These are phyloP conservation scores for Boletus edulis DNA, from an alignment of 768 basidiomycete species.

Conservation along the genomic window DNA sequence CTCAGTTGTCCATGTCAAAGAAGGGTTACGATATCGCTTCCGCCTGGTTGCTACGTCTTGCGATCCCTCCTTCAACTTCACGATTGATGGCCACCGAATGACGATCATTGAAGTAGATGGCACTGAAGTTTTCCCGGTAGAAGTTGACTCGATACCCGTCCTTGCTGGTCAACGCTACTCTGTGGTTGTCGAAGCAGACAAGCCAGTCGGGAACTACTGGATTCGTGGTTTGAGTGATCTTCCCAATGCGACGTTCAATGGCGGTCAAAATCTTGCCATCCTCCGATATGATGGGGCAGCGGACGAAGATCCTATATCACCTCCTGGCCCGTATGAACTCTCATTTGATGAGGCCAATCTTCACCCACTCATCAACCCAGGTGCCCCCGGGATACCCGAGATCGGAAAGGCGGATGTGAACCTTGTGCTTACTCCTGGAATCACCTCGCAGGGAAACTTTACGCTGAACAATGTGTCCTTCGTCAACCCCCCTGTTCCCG, in stretches of 20 bases:
- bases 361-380: constrained; percentile 32
- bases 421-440: constrained; percentile 19
- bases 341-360: constrained; percentile 40
- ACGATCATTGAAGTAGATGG: constrained; percentile 5
- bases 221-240: not conserved
- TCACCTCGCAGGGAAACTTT: constrained; percentile 1
- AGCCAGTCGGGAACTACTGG: not conserved
- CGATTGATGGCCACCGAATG: constrained; percentile 6
- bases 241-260: constrained; percentile 27
- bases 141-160: not conserved
- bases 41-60: not conserved
- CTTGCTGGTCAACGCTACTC: constrained; percentile 2
- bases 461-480: constrained; percentile 32
- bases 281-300: constrained; percentile 48
- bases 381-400: constrained; percentile 38
- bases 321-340: constrained; percentile 27
- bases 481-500: constrained; percentile 39
- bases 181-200: not conserved
- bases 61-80: not conserved
- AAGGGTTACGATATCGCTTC: not conserved
- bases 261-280: constrained; percentile 48
- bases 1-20: not conserved
- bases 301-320: constrained; percentile 42
- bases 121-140: not conserved
- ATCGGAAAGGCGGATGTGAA: constrained; percentile 42